Conservation (phyloP, 2,329 filamentous ascomycete species). For the Cladosporium cucumerinum region DNA sequence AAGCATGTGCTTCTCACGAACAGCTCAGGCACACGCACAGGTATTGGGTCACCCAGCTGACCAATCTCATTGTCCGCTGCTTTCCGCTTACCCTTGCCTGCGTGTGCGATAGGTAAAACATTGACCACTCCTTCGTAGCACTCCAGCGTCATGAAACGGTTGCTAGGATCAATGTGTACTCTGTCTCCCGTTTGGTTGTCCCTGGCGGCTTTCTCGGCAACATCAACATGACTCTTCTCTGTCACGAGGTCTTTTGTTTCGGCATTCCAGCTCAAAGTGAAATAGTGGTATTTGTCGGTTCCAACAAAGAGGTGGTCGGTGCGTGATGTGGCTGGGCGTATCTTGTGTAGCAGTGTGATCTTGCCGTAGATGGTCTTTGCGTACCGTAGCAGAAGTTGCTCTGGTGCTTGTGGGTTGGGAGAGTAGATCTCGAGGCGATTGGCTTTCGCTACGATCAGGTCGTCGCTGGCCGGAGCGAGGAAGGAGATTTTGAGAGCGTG, state of each 20-base stretch:
- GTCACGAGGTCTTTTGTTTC: slow-evolving; percentile 53
- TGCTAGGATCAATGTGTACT: slow-evolving; percentile 78
- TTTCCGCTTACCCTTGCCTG: slow-evolving; percentile 48
- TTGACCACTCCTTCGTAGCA: slow-evolving; percentile 67
- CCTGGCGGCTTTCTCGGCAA: slow-evolving; percentile 59
- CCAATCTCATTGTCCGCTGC: slow-evolving; percentile 48
- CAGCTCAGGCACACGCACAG: slow-evolving; percentile 63
- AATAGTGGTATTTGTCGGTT: slow-evolving; percentile 86
- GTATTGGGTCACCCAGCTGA: slow-evolving; percentile 59
- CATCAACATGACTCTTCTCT: slow-evolving; percentile 57
- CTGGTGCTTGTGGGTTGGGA: slow-evolving; percentile 43
- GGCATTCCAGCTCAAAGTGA: slow-evolving; percentile 80
- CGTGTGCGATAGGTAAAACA: slow-evolving; percentile 58
- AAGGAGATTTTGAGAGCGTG: slow-evolving; percentile 82
- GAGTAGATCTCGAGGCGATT: slow-evolving; percentile 85
- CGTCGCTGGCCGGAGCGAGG: slow-evolving; percentile 69
- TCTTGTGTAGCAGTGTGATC: slow-evolving; percentile 76
- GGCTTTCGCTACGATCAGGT: slow-evolving; percentile 79
- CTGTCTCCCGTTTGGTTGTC: slow-evolving; percentile 80
- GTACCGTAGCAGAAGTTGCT: slow-evolving; percentile 64
- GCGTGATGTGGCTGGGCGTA: slow-evolving; percentile 68
- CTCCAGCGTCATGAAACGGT: slow-evolving; percentile 64
- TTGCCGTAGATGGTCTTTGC: slow-evolving; percentile 78
- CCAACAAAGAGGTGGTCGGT: slow-evolving; percentile 89
- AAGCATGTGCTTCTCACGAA: slow-evolving; percentile 65